Evolutionary conservation across 306 rosid species (phyloP), one percentile per base, ranked within the genome.

Genomic region (Lathyrus oleraceus): DNA sequence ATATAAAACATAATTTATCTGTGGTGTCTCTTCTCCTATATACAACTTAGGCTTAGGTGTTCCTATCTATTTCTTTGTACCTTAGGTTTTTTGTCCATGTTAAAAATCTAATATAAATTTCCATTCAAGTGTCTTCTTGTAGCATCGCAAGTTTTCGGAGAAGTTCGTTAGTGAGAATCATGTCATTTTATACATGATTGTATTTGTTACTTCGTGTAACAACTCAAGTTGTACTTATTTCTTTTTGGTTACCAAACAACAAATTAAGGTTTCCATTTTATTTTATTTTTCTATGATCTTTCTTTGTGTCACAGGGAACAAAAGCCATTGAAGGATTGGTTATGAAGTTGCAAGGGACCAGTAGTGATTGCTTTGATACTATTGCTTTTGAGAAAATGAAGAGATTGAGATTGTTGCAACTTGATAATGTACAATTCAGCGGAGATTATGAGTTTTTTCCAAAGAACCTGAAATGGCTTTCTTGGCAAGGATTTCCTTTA

Each of bases 401-500:
- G 6, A 78, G 12, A 7, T 35, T 88, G 23, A 81, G 81, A 65
- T 51, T 88, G 15, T 65, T 87, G 5, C 72, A 71, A 30, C 84
- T 87, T 3, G n/a, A 42, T 16, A 0, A 2, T 27, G 82, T 75
- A 0, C 10, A 64, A 2, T 43, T 83, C 16, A 32, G 0, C 0
- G 84, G 85, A 54, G 76, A 65, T 28, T 79, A 36, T 63, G 27
- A n/a, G 20, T 14, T 61, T 70, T 15, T 87, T 71, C 59, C 80
- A 0, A 9, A 69, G 9, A 8, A 75, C 1, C 3, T 84, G 10
- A 75, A 63, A 28, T 84, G 84, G 85, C 0, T 84, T 3, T 38
- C 16, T 64, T 84, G 88, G 88, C 58, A 69, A 25, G 78, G 80
- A 35, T 81, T 64, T 51, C 72, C 82, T 3, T 65, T 78, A 7